These are phyloP conservation scores for Daldinia vernicosa DNA, from an alignment of 495 filamentous ascomycete species.

Conservation along the genomic window DNA sequence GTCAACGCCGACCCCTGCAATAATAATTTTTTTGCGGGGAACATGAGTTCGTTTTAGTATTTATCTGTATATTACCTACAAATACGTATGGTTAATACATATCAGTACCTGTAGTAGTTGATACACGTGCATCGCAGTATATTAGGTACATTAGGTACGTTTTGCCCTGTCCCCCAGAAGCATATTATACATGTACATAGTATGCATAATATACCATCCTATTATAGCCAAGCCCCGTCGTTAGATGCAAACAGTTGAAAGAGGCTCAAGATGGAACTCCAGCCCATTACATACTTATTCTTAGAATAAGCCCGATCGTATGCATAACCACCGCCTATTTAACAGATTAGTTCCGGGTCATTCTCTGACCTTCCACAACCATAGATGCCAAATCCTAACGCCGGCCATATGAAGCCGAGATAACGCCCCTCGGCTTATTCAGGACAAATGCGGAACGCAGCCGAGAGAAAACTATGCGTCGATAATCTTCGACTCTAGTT, in stretches of 20 bases:
- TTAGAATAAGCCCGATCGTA: background rate
- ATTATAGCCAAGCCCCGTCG: constrained; percentile 8
- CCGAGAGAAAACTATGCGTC: constrained; percentile 24
- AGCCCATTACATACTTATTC: constrained; percentile 5
- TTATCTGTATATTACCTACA: constrained; percentile 7
- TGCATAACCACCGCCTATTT: background rate
- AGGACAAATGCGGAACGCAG: background rate
- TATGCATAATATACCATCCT: constrained; percentile 2
- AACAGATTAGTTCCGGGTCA: background rate
- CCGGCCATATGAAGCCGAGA: background rate
- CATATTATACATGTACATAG: background rate
- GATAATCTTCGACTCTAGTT: constrained; percentile 62
- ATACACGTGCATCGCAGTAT: background rate
- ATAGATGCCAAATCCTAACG: background rate
- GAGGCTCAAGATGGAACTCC: constrained; percentile 3
- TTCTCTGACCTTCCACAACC: background rate
- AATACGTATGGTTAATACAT: constrained; percentile 15
- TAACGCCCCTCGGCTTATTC: background rate
- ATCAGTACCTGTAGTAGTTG: background rate
- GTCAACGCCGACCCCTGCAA: constrained; percentile 5
- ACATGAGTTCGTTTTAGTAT: constrained; percentile 1
- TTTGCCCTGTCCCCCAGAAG: background rate
- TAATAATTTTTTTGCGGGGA: constrained; percentile 27
- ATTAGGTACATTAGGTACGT: too few relatives aligned
- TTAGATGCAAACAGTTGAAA: background rate